Evolutionary conservation across 2,329 filamentous ascomycete genomes (phyloP), one percentile per base, ranked within the genome.

Genomic region (Paecilomyces dactylethromorphus): DNA sequence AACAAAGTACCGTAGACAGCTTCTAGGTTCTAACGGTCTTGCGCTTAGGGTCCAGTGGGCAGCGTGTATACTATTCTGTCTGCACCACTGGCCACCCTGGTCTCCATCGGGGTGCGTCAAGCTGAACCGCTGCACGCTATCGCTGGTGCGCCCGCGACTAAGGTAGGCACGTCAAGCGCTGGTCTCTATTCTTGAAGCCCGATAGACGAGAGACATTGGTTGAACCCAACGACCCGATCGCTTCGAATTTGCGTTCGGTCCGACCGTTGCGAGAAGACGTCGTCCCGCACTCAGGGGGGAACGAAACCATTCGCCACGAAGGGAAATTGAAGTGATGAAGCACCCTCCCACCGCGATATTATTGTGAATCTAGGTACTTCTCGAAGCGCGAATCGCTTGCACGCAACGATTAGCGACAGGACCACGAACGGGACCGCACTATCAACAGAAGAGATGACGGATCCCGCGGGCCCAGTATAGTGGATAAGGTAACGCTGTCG

Each of bases 401-500:
- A 7, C 15, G 18, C 39, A 45, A 45, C 10, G 39, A 21, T 8
- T 29, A 26, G 35, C 35, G 15, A 15, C n/a, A 45, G 15, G 2
- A n/a, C n/a, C n/a, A n/a, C n/a, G 39, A 45, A 18, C 39, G 39
- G 39, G 18, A n/a, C n/a, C 39, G 15, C n/a, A 45, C 39, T 8
- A 45, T 45, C 39, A 18, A 21, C 39, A n/a, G 39, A 45, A 5
- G 18, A 18, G 35, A 45, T 45, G 35, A 39, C 33, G 11, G 33
- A 45, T 45, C 18, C 8, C n/a, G 3, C 39, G 21, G 50, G 50
- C 50, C 50, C 50, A 21, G 21, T 21, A 13, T 52, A n/a, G 50
- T 56, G 59, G 56, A 58, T 60, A 56, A 45, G 39, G 35, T n/a
- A 45, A 60, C 53, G 31, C 53, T n/a, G 56, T 56, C 56, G 56